Percentiles rank a stretch among this genome's conserved stretches.
Conservation (phyloP, 352 stramenopile species). For the Peronosclerospora sorghi region DNA sequence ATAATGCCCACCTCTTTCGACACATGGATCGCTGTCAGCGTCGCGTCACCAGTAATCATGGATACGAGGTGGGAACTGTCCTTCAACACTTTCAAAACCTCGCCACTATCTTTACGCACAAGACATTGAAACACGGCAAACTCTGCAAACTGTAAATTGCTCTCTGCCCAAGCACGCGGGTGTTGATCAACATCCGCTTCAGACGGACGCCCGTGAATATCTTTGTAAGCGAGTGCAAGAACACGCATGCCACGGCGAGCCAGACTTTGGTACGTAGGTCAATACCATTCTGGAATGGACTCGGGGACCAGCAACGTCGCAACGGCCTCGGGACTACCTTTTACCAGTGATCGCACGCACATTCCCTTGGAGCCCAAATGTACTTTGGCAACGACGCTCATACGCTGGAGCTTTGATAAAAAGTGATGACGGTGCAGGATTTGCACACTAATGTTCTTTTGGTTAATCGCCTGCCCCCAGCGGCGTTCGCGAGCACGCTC, state of each 20-base stretch:
- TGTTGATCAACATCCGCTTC: slow-evolving; percentile 72
- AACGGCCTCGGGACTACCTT: slow-evolving; percentile 95
- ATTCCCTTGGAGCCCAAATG: slow-evolving; percentile 59
- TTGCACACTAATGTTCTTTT: slow-evolving; percentile 77
- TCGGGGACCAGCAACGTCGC: slow-evolving; percentile 70
- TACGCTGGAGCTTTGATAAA: slow-evolving; percentile 92
- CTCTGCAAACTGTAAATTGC: slow-evolving; percentile 90
- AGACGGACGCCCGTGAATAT: slow-evolving; percentile 66
- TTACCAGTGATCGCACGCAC: slow-evolving; percentile 87
- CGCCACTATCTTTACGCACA: slow-evolving; percentile 93
- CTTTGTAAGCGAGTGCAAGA: slow-evolving; percentile 93
- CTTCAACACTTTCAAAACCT: slow-evolving; percentile 89
- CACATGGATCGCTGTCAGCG: slow-evolving; percentile 95
- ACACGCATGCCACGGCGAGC: slow-evolving; percentile 85
- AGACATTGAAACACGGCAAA: slow-evolving; percentile 88
- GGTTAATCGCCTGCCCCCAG: slow-evolving; percentile 51
- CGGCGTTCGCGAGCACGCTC: slow-evolving; percentile 57
- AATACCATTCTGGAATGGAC: slow-evolving; percentile 85
- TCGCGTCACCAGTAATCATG: slow-evolving; percentile 98
- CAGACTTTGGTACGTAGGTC: slow-evolving; percentile 77
- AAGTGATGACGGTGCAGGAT: slow-evolving; percentile 94
- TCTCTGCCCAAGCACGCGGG: slow-evolving; percentile 86
- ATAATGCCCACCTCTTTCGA: slow-evolving; percentile 93
- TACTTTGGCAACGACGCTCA: slow-evolving; percentile 93
- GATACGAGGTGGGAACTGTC: slow-evolving; percentile 88